phyloP scores from a whole-genome alignment of 179 eudicot genomes.

The Beta macrorhiza region DNA sequence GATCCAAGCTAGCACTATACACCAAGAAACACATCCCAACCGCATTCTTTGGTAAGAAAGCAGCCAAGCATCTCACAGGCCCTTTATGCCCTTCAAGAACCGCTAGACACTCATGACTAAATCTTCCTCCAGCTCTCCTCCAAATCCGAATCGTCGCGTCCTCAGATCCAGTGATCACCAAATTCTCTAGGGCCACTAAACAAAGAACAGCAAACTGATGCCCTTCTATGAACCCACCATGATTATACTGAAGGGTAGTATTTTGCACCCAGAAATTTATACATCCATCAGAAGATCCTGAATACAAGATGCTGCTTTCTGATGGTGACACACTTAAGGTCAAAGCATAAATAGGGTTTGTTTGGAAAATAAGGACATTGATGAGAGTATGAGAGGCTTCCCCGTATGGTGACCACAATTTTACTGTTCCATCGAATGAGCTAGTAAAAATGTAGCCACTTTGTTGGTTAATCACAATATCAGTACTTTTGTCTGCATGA shows the following conservation, averaged over 20 bases:
- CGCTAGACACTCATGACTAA: conserved; percentile 48
- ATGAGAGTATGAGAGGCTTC: conserved; percentile 51
- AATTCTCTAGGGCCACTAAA: conserved; percentile 34
- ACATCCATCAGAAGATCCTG: conserved; percentile 34
- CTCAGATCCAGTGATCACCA: conserved; percentile 57
- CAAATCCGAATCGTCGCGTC: conserved; percentile 59
- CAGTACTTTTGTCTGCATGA: conserved; percentile 48
- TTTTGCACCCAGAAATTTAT: conserved; percentile 15
- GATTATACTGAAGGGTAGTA: conserved; percentile 17
- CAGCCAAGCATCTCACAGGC: conserved; percentile 55
- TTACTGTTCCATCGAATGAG: conserved; percentile 55
- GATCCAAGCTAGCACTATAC: conserved; percentile 58
- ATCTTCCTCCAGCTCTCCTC: conserved; percentile 44
- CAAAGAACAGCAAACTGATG: conserved; percentile 52
- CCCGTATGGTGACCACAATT: conserved; percentile 52
- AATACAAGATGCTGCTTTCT: conserved; percentile 37
- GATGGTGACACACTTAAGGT: conserved; percentile 37
- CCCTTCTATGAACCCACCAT: conserved; percentile 55
- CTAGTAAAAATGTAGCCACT: conserved; percentile 58
- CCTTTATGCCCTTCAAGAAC: conserved; percentile 62
- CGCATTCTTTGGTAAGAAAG: conserved; percentile 40
- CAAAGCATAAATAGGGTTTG: conserved; percentile 52
- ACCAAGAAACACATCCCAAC: conserved; percentile 32
- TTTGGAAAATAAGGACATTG: conserved; percentile 51
- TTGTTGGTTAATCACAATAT: conserved; percentile 44